Base-by-base conservation (phyloP, 73 alveolate species). In the Paramecium bursaria region DNA sequence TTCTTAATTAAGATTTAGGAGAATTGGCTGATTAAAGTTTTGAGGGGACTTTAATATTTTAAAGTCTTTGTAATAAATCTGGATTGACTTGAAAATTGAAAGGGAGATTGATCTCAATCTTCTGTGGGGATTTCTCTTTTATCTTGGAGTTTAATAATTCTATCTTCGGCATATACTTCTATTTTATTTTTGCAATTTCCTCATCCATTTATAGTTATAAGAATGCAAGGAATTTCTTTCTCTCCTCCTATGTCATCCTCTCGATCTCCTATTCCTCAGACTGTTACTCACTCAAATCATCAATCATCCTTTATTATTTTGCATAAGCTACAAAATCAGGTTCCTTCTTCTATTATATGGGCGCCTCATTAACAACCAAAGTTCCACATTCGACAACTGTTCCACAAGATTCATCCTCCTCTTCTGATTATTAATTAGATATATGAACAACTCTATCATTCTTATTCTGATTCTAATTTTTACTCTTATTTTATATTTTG, bases 311-410 rank as follows among this genome's bases (percentile, higher is more conserved):
- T 21, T 67, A 42, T n/a, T 67, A 21, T 67, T 67, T 67, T 25
- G 82, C 82, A 67, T 67, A 67, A 3, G 82, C 30, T 2, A 67
- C 82, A 67, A 67, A 67, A 67, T 67, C 82, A 17, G 44, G 44
- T 21, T 67, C 82, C 17, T 67, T 67, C 21, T 5, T 5, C 49
- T 35, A 25, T 3, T 21, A 15, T 67, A 22, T 23, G 4, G 33
- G 46, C 1, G 33, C 57, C 21, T 67, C 82, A 39, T 67, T 67
- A 35, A 67, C 44, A 11, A 67, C 42, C 7, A 67, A 47, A 13
- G 82, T 67, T 19, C 82, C 82, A 15, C 82, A 67, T 42, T 67
- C 82, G 3, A 67, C 82, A 14, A 67, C 82, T 25, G 82, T 67
- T 67, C 82, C 82, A 35, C 53, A 35, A 21, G 82, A 67, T 14